Evolutionary conservation across 192 early-diverging fungal genomes (phyloP).

Genomic region (Entomortierella chlamydospora): DNA sequence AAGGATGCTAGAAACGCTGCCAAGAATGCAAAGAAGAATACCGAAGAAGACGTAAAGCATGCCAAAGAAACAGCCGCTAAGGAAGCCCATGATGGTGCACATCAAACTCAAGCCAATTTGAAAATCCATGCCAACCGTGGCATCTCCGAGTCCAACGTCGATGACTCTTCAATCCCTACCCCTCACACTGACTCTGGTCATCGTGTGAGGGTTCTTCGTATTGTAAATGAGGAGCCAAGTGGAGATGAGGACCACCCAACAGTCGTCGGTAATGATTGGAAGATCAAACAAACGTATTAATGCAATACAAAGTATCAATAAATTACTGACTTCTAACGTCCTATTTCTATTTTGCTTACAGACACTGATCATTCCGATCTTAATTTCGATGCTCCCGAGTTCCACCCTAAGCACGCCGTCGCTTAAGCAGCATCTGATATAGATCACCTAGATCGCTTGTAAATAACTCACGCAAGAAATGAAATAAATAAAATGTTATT

Average conservation of each 20-base stretch:
- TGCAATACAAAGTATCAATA: not conserved
- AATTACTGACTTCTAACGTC: not conserved
- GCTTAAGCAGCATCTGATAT: constrained; percentile 7
- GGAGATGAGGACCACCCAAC: constrained; percentile 1
- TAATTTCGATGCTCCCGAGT: constrained; percentile 46
- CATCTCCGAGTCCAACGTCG: constrained; percentile 21
- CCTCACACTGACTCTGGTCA: constrained; percentile 40
- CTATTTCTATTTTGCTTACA: too few species aligned
- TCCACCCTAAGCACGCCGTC: constrained; percentile 34
- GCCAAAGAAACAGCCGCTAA: not conserved
- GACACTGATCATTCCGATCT: constrained; percentile 49
- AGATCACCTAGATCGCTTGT: not conserved
- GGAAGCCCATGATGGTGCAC: constrained; percentile 20
- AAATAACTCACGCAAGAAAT: too few species aligned
- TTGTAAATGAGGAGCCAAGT: constrained; percentile 9
- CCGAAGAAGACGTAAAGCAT: not conserved
- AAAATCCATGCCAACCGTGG: constrained; percentile 29
- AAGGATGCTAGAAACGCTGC: constrained; percentile 10
- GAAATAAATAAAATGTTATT: too few species aligned
- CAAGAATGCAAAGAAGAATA: not conserved
- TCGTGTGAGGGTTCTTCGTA: constrained; percentile 19
- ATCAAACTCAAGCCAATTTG: constrained; percentile 12
- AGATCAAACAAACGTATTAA: not conserved
- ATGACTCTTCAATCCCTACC: not conserved
- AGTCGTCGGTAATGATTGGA: constrained; percentile 33